These are phyloP conservation scores for Aspergillus aculeatinus DNA, from an alignment of 2,329 filamentous ascomycete genomes.

Conservation along the genomic window DNA sequence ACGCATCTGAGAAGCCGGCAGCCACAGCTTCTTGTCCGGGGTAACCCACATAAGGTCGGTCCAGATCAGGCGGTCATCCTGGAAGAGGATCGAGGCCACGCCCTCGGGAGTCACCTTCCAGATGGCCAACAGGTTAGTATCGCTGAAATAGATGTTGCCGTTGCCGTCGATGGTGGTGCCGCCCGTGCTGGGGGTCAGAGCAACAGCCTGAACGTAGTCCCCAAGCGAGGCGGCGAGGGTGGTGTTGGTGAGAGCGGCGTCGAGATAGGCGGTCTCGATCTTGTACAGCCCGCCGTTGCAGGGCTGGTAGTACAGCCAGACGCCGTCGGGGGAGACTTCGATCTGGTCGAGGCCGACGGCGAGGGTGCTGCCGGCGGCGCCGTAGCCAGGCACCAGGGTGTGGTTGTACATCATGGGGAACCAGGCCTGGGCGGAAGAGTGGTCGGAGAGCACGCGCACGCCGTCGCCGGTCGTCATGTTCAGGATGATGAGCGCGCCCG, in stretches of 20 bases:
- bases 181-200: slow-evolving; percentile 38
- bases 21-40: slow-evolving; percentile 7
- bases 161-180: slow-evolving; percentile 41
- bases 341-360: slow-evolving; percentile 26
- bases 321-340: slow-evolving; percentile 41
- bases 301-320: slow-evolving; percentile 40
- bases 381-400: neutral
- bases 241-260: slow-evolving; percentile 20
- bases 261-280: slow-evolving; percentile 32
- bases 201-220: slow-evolving; percentile 23
- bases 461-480: slow-evolving; percentile 4
- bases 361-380: slow-evolving; percentile 1
- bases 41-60: slow-evolving; percentile 10
- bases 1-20: slow-evolving; percentile 8
- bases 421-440: neutral
- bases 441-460: neutral
- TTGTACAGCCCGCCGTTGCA: slow-evolving; percentile 36
- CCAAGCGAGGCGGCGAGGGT: slow-evolving; percentile 20
- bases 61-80: slow-evolving; percentile 8
- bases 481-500: neutral
- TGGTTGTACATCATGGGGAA: slow-evolving; percentile 7
- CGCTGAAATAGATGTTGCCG: slow-evolving; percentile 40
- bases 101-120: slow-evolving; percentile 9
- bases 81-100: slow-evolving; percentile 3
- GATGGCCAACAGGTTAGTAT: slow-evolving; percentile 28